These are phyloP conservation scores for Sanghuangporus weigelae DNA, from an alignment of 1,284 basidiomycete genomes.

Conservation along the genomic window DNA sequence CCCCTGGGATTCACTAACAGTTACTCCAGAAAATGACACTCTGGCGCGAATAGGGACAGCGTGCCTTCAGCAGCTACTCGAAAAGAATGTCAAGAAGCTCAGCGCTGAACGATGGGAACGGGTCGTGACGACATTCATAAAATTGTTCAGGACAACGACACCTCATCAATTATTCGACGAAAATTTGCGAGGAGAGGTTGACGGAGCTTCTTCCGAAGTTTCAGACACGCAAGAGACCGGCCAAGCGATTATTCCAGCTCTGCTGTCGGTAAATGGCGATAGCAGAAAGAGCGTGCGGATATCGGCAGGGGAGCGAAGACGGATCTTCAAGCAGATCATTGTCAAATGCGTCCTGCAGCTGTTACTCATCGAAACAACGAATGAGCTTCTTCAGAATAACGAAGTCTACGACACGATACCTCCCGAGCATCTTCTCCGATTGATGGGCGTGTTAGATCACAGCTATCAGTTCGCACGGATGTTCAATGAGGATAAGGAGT, in stretches of 20 bases:
- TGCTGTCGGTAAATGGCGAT: slow-evolving; percentile 62
- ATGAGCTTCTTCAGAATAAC: slow-evolving; percentile 90
- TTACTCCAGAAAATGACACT: slow-evolving; percentile 86
- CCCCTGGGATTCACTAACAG: background rate
- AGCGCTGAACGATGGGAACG: slow-evolving; percentile 86
- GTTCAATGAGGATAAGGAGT: slow-evolving; percentile 98
- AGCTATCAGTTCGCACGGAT: slow-evolving; percentile 95
- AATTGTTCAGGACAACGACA: slow-evolving; percentile 95
- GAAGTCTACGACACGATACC: slow-evolving; percentile 94
- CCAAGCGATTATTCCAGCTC: slow-evolving; percentile 73
- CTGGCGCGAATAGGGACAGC: slow-evolving; percentile 97
- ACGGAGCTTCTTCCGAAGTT: slow-evolving; percentile 51
- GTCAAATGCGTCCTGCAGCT: slow-evolving; percentile 99
- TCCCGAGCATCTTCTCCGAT: slow-evolving; percentile 84
- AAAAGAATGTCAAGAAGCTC: slow-evolving; percentile 90
- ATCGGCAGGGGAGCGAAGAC: slow-evolving; percentile 70
- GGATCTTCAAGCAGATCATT: slow-evolving; percentile 98
- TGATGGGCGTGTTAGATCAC: slow-evolving; percentile 94
- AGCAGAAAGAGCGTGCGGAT: slow-evolving; percentile 36
- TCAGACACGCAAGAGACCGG: slow-evolving; percentile 52
- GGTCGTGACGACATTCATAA: slow-evolving; percentile 91
- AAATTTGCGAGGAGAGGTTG: slow-evolving; percentile 74
- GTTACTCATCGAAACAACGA: slow-evolving; percentile 95
- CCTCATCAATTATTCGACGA: slow-evolving; percentile 97
- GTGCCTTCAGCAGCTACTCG: slow-evolving; percentile 93